phyloP scores from a whole-genome alignment of 2,329 filamentous ascomycete species.

The Aspergillus neotritici region DNA sequence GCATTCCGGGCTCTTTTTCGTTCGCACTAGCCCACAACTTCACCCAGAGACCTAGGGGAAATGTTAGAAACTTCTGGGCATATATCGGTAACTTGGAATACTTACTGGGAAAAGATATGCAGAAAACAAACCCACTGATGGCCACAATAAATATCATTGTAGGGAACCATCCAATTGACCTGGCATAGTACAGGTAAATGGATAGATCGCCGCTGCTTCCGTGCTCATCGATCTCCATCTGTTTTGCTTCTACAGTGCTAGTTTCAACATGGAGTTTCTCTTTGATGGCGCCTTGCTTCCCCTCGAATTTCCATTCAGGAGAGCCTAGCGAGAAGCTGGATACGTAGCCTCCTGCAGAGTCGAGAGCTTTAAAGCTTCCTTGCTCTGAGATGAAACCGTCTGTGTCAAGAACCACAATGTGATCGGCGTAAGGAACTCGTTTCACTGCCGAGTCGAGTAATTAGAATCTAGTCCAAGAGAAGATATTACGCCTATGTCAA shows the following conservation, averaged over 20 bases:
- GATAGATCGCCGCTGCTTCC: conserved; percentile 37
- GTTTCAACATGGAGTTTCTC: conserved; percentile 6
- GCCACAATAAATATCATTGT: conserved; percentile 33
- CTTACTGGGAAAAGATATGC: conserved; percentile 38
- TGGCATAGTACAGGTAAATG: conserved; percentile 39
- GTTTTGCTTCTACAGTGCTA: conserved; percentile 6
- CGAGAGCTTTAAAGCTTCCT: conserved; percentile 36
- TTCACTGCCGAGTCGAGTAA: conserved; percentile 20
- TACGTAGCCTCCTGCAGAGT: conserved; percentile 36
- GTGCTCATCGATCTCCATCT: conserved; percentile 23
- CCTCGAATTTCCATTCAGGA: conserved; percentile 28
- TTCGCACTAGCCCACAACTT: conserved; percentile 40
- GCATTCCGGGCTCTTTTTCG: conserved; percentile 27
- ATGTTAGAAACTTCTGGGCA: not conserved
- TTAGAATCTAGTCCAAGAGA: not conserved
- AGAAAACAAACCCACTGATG: conserved; percentile 36
- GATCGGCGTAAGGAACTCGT: conserved; percentile 39
- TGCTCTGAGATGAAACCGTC: conserved; percentile 39
- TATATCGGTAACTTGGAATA: not conserved
- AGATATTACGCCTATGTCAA: not conserved
- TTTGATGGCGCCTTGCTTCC: conserved; percentile 10
- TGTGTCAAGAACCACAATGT: conserved; percentile 37
- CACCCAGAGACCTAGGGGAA: conserved; percentile 33
- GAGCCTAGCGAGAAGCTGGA: conserved; percentile 33
- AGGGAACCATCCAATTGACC: conserved; percentile 34